Base-by-base conservation (phyloP, 148 eudicot species). In the Nepenthes gracilis region DNA sequence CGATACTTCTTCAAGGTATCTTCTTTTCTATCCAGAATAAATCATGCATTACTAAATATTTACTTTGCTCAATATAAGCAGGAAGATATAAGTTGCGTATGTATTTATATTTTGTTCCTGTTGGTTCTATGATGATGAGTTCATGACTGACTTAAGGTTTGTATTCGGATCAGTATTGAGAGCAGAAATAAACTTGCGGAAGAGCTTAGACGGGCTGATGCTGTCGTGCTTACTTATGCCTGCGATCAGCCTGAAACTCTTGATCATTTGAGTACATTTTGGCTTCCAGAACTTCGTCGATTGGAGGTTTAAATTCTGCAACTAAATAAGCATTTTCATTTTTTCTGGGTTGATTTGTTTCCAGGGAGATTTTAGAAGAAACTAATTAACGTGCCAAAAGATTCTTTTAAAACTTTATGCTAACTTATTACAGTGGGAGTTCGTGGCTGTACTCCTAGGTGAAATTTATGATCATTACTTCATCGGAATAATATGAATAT, bases 281-380 rank as follows among this genome's bases (percentile, higher is more conserved):
- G 96, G 98, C 94, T 92, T 69, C 90, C 88, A 1, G 98, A 92
- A 72, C 88, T 92, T 73, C 94, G 91, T 32, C 78, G 86, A 58
- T 76, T 92, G 63, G 88, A 92, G 94, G 98, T 87, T 48, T 66
- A 40, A 35, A 35, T 54, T 32, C 59, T 57, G 36, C 36, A 33
- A 57, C 10, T 9, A 2, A 8, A 9, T 9, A 2, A 12, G 32
- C 8, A 32, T 6, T 33, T 8, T 34, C 33, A 4, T 15, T 0
- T 33, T 32, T 10, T 8, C 12, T 34, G 23, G 23, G 12, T 57
- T 36, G 32, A 23, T 64, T 64, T 34, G 33, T 6, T 62, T 34
- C 3, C 13, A 57, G 3, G 2, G 47, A 53, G 13, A 11, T 11
- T 2, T 64, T 40, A 3, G 45, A 40, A 40, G 45, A 40, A 40